These are phyloP conservation scores for Teunomyces barrocoloradensis DNA, from an alignment of 805 yeast species.

Conservation along the genomic window DNA sequence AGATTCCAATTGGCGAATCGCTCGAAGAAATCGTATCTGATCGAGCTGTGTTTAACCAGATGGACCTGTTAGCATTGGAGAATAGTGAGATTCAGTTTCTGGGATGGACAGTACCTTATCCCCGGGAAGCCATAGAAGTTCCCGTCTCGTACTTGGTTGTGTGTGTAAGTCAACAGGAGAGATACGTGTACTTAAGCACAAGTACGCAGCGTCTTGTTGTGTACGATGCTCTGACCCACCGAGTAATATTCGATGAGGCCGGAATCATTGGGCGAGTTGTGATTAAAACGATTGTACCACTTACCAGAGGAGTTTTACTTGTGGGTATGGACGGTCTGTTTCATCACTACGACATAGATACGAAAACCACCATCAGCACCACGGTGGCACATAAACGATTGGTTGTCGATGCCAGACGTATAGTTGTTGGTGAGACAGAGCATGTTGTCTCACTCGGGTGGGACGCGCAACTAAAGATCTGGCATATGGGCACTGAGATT, in stretches of 20 bases:
- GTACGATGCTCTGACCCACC: conserved; percentile 15
- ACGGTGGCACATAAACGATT: conserved; percentile 31
- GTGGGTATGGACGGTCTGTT: conserved; percentile 56
- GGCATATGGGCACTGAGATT: conserved; percentile 21
- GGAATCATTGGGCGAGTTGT: conserved; percentile 21
- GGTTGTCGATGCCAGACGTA: conserved; percentile 35
- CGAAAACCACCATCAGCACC: conserved; percentile 6
- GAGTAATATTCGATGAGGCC: not conserved
- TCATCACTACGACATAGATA: conserved; percentile 2
- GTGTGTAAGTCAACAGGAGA: conserved; percentile 11
- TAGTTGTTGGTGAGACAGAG: conserved; percentile 16
- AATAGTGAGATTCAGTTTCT: not conserved
- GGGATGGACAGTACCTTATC: conserved; percentile 33
- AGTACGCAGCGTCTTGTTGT: conserved; percentile 14
- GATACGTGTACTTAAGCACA: conserved; percentile 7
- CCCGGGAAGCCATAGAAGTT: conserved; percentile 13
- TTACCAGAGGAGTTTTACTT: conserved; percentile 26
- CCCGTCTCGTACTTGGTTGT: conserved; percentile 25
- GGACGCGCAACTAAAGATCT: conserved; percentile 47
- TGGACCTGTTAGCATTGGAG: conserved; percentile 8
- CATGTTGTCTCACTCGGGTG: conserved; percentile 58
- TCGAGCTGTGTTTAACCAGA: conserved; percentile 26
- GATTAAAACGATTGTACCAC: conserved; percentile 32
- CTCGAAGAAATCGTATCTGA: conserved; percentile 41
- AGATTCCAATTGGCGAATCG: conserved; percentile 15